Evolutionary conservation across 306 rosid genomes (phyloP).

Genomic region (Cicer bijugum): DNA sequence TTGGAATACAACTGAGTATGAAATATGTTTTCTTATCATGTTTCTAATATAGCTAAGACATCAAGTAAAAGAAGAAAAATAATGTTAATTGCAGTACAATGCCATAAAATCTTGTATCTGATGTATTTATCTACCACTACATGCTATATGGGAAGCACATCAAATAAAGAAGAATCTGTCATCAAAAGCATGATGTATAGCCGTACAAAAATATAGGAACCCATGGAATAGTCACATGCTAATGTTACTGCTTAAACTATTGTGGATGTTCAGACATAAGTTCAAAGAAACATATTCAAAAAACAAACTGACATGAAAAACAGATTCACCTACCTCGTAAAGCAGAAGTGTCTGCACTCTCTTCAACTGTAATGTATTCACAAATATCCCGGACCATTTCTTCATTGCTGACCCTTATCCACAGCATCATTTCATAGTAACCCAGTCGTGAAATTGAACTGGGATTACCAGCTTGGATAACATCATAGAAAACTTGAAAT

Average conservation of each 20-base stretch:
- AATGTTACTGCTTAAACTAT: constrained; percentile 12
- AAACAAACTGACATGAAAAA: constrained; percentile 18
- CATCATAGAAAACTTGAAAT: constrained; percentile 61
- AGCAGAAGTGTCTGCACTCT: constrained; percentile 47
- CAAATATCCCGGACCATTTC: constrained; percentile 78
- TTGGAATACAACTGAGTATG: constrained; percentile 26
- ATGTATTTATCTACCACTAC: constrained; percentile 19
- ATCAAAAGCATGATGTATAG: constrained; percentile 25
- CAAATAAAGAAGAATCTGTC: constrained; percentile 26
- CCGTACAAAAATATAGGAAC: constrained; percentile 33
- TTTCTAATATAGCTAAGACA: constrained; percentile 32
- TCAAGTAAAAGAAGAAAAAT: constrained; percentile 5
- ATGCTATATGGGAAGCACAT: constrained; percentile 25
- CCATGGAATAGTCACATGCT: constrained; percentile 20
- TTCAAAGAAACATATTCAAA: constrained; percentile 1
- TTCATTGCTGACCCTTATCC: constrained; percentile 60
- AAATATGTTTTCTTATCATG: constrained; percentile 26
- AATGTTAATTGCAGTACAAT: constrained; percentile 24
- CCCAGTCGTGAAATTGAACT: constrained; percentile 61
- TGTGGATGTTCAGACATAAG: constrained; percentile 14
- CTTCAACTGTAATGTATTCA: constrained; percentile 52
- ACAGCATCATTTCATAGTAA: constrained; percentile 84
- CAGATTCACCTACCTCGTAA: constrained; percentile 62
- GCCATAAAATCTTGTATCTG: constrained; percentile 26
- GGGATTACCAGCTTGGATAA: constrained; percentile 60